A percentile compares a stretch with the other conserved stretches of the same genome.
Conservation (phyloP, 2,329 filamentous ascomycete genomes). For the Neopestalotiopsis sp. region DNA sequence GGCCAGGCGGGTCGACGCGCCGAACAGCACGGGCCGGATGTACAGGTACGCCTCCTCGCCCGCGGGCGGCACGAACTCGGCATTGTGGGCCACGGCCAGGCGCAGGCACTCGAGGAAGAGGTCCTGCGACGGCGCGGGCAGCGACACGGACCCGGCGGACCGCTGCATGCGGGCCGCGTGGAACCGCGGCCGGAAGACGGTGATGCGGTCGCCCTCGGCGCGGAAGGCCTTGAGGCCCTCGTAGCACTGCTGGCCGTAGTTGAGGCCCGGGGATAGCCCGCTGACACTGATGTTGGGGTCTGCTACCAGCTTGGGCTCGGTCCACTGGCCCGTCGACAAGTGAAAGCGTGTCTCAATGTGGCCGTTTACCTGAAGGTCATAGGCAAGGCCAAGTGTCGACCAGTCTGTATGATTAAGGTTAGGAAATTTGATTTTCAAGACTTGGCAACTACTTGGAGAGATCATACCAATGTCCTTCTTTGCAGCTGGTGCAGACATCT, state of each 20-base stretch:
- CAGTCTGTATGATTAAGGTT: conserved; percentile 6
- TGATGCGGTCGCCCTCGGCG: background rate
- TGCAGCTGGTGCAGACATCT: conserved; percentile 18
- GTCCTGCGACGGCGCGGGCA: conserved; percentile 8
- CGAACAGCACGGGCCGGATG: conserved; percentile 17
- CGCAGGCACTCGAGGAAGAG: conserved; percentile 12
- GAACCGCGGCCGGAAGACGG: conserved; percentile 4
- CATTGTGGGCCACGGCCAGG: conserved; percentile 7
- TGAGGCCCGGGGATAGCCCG: conserved; percentile 14
- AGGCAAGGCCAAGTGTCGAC: conserved; percentile 19
- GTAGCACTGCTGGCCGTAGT: conserved; percentile 19
- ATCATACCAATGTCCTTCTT: conserved; percentile 16
- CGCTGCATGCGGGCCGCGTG: conserved; percentile 17
- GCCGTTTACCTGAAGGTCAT: conserved; percentile 19
- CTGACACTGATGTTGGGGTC: conserved; percentile 11
- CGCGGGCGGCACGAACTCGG: conserved; percentile 12
- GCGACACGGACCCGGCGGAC: conserved; percentile 10
- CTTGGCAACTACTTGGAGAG: background rate
- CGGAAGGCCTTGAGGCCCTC: conserved; percentile 19
- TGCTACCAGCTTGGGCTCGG: background rate
- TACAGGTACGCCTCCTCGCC: conserved; percentile 11
- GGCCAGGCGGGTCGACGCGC: conserved; percentile 8
- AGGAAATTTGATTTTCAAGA: background rate
- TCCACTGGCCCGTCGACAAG: conserved; percentile 16
- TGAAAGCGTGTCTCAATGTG: conserved; percentile 16